Conservation (phyloP, 108 stramenopile genomes). For the Asterionellopsis glacialis region DNA sequence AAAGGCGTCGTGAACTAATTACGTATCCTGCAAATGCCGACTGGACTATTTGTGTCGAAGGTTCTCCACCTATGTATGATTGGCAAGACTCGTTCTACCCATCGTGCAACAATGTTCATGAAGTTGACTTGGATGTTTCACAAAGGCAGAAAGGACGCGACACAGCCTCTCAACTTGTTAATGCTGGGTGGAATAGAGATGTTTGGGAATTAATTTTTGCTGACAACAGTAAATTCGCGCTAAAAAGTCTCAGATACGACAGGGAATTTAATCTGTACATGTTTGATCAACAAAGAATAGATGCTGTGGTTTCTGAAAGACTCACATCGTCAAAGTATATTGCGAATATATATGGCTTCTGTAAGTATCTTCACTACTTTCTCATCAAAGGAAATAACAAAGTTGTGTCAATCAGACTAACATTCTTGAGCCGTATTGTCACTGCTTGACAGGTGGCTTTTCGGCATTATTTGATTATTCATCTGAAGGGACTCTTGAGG, state of each 20-base stretch:
- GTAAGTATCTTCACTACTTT: constrained; percentile 1
- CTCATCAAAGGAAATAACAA: no score
- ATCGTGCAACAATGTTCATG: constrained; percentile 63
- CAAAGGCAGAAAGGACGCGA: background rate
- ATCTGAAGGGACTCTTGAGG: constrained; percentile 46
- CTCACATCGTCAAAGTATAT: constrained; percentile 44
- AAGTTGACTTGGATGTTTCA: constrained; percentile 15
- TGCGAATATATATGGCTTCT: constrained; percentile 67
- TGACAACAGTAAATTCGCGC: constrained; percentile 31
- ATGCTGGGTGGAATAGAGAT: constrained; percentile 32
- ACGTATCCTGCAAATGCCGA: no score
- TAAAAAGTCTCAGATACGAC: constrained; percentile 52
- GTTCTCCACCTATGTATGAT: constrained; percentile 18
- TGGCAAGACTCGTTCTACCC: constrained; percentile 57
- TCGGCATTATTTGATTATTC: constrained; percentile 67
- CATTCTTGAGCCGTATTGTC: no score
- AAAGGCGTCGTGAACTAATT: no score
- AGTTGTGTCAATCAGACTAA: no score
- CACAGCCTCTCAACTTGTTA: background rate
- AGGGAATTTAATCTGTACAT: constrained; percentile 55
- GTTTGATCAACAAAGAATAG: constrained; percentile 72
- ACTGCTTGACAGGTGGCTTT: constrained; percentile 14
- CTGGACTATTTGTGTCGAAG: background rate
- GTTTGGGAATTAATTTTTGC: constrained; percentile 31
- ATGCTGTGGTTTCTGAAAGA: constrained; percentile 54